phyloP scores from a whole-genome alignment of 1,284 basidiomycete genomes.

The Coniferiporia sulphurascens region DNA sequence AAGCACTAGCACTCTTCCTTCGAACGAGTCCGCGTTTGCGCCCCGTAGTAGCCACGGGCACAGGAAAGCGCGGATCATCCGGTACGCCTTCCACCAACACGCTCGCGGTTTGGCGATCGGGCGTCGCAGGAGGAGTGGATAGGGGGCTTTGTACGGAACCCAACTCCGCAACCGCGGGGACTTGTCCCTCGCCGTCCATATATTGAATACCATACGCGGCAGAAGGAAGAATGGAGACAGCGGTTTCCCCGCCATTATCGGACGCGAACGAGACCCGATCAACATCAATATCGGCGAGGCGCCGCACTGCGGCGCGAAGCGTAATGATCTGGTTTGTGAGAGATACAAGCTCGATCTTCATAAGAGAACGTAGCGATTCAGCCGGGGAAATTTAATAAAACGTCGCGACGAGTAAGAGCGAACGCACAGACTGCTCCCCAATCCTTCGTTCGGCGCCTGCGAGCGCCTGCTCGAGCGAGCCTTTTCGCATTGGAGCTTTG shows the following conservation, averaged over 20 bases:
- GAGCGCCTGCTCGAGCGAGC: not conserved
- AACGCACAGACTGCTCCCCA: slow-evolving; percentile 3
- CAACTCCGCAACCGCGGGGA: not conserved
- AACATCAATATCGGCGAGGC: not conserved
- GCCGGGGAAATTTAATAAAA: not conserved
- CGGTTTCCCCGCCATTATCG: not conserved
- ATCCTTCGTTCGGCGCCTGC: not conserved
- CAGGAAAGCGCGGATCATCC: not conserved
- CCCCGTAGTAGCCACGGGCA: not conserved
- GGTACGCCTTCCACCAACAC: not conserved
- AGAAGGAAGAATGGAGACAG: not conserved
- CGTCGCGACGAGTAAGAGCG: not conserved
- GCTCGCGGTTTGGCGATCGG: not conserved
- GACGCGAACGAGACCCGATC: not conserved
- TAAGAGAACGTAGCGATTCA: not conserved
- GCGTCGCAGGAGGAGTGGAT: slow-evolving; percentile 1
- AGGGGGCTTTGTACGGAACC: not conserved
- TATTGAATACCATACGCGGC: not conserved
- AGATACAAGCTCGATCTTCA: not conserved
- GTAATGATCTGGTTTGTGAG: not conserved
- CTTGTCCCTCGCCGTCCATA: not conserved
- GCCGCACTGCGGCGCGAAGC: not conserved
- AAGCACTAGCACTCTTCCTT: not conserved
- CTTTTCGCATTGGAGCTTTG: slow-evolving; percentile 6
- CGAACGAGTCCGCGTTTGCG: not conserved